A percentile compares a stretch with the other conserved stretches of the same genome.
phyloP scores from a whole-genome alignment of 495 filamentous ascomycete species.

The Bacidia rubella region DNA sequence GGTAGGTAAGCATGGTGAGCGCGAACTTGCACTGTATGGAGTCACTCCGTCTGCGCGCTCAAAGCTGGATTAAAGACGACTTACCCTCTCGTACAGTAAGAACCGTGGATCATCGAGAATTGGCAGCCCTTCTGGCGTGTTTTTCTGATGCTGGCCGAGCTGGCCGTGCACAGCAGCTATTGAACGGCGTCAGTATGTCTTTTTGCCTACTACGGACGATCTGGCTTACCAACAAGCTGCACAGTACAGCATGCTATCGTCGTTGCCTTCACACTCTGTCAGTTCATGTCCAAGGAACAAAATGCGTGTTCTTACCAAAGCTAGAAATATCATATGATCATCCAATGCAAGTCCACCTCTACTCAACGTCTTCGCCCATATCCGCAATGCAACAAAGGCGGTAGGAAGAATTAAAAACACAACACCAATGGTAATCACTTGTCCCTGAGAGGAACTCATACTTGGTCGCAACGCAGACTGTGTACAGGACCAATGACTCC shows the following conservation, averaged over 20 bases:
- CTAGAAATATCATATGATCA: conserved; percentile 12
- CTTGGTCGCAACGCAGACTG: no score
- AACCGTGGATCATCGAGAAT: conserved; percentile 20
- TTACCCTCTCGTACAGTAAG: conserved; percentile 19
- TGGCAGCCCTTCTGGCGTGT: conserved; percentile 14
- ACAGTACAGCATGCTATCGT: conserved; percentile 2
- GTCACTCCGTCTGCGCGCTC: not conserved
- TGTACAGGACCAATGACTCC: no score
- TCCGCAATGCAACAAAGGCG: not conserved
- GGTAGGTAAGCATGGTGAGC: conserved; percentile 22
- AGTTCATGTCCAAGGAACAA: not conserved
- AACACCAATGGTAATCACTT: conserved; percentile 3
- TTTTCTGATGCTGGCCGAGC: conserved; percentile 20
- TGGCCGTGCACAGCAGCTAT: conserved; percentile 16
- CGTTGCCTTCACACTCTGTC: not conserved
- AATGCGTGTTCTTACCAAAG: conserved; percentile 5
- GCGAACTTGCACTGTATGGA: conserved; percentile 14
- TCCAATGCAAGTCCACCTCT: conserved; percentile 2
- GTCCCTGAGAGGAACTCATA: conserved; percentile 1
- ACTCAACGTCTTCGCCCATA: conserved; percentile 2
- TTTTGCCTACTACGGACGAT: not conserved
- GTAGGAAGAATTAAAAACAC: conserved; percentile 2
- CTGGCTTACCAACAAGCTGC: conserved; percentile 2
- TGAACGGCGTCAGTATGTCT: not conserved
- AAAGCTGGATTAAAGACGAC: not conserved